Base-by-base conservation (phyloP, 2,329 filamentous ascomycete genomes). In the Botryotinia calthae region DNA sequence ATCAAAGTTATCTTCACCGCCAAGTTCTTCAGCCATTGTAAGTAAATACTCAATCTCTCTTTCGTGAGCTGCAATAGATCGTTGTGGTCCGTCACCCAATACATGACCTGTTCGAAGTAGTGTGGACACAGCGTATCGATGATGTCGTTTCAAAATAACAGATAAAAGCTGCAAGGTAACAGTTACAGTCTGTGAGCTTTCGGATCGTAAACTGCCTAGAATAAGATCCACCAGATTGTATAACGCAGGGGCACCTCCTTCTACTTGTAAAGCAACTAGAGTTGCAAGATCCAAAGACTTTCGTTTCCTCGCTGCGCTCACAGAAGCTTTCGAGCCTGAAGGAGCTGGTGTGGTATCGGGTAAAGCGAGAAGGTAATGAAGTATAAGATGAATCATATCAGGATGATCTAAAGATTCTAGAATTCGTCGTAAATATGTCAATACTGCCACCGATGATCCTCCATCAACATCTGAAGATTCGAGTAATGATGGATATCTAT, bases 401-500 rank as follows among this genome's bases (percentile, higher is more conserved):
- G 94, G 93, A 80, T 98, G 94, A 75, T 98, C 94, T 22, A 99
- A 86, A 0, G 93, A 92, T 81, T 98, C 95, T 9, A 99, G 87
- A 72, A 98, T 97, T 59, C 93, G 91, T 73, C 93, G 91, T 51
- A 99, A 86, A 81, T 99, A 98, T 2, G 95, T 98, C 75, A 98
- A 86, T 20, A 99, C 96, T 5, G 96, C 96, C 34, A 98, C 94
- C 0, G 96, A 97, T 10, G 96, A 99, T 71, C 96, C 96, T 76
- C 95, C 96, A 82, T 98, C 95, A 56, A 97, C 93, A 83, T 99
- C 96, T 1, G 96, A 98, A 16, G 96, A 99, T 82, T 99, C 95
- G 22, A 99, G 87, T 46, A 99, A 86, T 1, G 97, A 99, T 2
- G 96, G 96, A 81, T 99, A 97, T 84, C 93, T 96, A 76, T 4